These are phyloP conservation scores for Magnolia kwangsiensis DNA, from an alignment of 164 flowering plant genomes.

Conservation along the genomic window DNA sequence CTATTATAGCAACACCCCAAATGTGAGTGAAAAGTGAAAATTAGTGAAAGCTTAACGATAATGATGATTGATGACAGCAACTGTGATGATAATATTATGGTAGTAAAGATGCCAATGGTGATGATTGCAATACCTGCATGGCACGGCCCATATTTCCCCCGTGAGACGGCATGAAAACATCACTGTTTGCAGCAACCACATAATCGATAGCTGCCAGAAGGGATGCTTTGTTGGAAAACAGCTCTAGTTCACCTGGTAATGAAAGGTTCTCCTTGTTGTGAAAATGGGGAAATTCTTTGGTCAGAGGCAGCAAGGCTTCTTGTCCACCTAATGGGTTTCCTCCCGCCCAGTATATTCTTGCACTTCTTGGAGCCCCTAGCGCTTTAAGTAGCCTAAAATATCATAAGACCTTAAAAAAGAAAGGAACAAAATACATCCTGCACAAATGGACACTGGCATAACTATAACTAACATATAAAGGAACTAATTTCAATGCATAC, in stretches of 20 bases:
- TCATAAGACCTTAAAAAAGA: neutral
- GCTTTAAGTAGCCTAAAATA: slow-evolving; percentile 80
- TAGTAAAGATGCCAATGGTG: neutral
- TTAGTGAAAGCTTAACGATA: too few relatives aligned
- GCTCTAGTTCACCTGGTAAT: slow-evolving; percentile 76
- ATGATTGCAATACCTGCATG: slow-evolving; percentile 61
- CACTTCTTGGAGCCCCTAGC: slow-evolving; percentile 75
- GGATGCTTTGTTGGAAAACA: slow-evolving; percentile 71
- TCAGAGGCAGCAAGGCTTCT: slow-evolving; percentile 71
- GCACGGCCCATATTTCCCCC: slow-evolving; percentile 99
- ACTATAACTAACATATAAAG: neutral
- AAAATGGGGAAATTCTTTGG: slow-evolving; percentile 65
- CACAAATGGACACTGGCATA: neutral
- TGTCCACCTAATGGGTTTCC: slow-evolving; percentile 86
- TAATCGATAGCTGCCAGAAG: slow-evolving; percentile 87
- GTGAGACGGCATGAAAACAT: slow-evolving; percentile 97
- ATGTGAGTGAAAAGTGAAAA: neutral
- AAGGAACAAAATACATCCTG: neutral
- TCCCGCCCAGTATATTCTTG: slow-evolving; percentile 93
- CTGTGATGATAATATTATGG: neutral
- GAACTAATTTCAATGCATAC: slow-evolving; percentile 24
- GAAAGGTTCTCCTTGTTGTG: slow-evolving; percentile 92
- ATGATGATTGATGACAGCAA: too few relatives aligned
- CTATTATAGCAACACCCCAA: neutral
- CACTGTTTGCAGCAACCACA: slow-evolving; percentile 74